Conservation (phyloP, 805 yeast genomes). For the Millerozyma miso region DNA sequence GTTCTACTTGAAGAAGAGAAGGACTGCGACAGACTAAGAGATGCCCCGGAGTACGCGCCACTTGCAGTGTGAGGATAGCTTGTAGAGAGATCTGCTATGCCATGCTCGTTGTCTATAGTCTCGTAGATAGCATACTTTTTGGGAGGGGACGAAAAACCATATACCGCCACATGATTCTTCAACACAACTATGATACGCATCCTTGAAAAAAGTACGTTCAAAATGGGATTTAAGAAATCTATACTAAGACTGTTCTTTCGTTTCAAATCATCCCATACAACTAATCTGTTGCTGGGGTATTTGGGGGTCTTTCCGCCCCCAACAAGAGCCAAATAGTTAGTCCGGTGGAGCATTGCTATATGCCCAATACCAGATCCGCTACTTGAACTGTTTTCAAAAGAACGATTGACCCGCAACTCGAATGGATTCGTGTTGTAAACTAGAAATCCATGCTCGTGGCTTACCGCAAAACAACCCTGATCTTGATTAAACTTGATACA, state of each 20-base stretch:
- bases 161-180: conserved; percentile 62
- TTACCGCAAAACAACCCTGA: conserved; percentile 82
- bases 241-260: conserved; percentile 65
- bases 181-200: conserved; percentile 72
- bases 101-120: conserved; percentile 58
- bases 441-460: conserved; percentile 75
- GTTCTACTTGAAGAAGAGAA: conserved; percentile 5
- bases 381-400: conserved; percentile 27
- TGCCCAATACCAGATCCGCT: conserved; percentile 62
- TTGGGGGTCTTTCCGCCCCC: conserved; percentile 86
- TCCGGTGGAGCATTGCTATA: conserved; percentile 79
- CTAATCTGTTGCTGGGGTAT: conserved; percentile 72
- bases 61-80: conserved; percentile 13
- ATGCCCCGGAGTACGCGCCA: background rate
- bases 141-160: conserved; percentile 81
- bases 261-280: conserved; percentile 91
- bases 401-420: conserved; percentile 65
- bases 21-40: conserved; percentile 4
- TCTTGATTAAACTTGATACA: conserved; percentile 82
- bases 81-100: conserved; percentile 56
- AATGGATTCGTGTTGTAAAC: conserved; percentile 88
- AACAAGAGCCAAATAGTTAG: conserved; percentile 83
- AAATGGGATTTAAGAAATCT: conserved; percentile 72
- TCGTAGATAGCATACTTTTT: conserved; percentile 59
- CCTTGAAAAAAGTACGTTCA: conserved; percentile 71